phyloP scores from a whole-genome alignment of 1,284 basidiomycete genomes.

The Phlebopus sp. region DNA sequence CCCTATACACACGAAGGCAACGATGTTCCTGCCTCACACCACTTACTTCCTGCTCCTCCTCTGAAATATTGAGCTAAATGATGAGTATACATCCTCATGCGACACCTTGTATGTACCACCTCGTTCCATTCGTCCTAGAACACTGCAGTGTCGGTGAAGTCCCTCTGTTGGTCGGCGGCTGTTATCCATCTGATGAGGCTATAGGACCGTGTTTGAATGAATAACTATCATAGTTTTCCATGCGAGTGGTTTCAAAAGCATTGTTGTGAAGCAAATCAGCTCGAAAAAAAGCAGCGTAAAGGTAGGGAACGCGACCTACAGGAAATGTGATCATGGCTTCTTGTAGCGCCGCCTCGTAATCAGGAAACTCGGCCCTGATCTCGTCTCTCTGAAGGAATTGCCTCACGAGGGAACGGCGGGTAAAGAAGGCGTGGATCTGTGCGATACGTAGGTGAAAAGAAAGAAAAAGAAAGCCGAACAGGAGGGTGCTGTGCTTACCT shows the following conservation, averaged over 20 bases:
- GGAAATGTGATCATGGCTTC: conserved; percentile 50
- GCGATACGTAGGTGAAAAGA: conserved; percentile 51
- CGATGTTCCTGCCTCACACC: too few relatives aligned
- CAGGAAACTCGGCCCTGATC: conserved; percentile 51
- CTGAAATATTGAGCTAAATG: too few relatives aligned
- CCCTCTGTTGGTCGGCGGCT: neutral
- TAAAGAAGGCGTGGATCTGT: conserved; percentile 45
- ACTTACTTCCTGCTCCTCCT: too few relatives aligned
- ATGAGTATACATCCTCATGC: too few relatives aligned
- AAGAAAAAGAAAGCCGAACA: conserved; percentile 40
- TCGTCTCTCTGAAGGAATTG: conserved; percentile 76
- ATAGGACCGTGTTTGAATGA: neutral
- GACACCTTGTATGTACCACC: too few relatives aligned
- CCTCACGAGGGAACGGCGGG: conserved; percentile 69
- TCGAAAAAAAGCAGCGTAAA: neutral
- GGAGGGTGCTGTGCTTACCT: conserved; percentile 39
- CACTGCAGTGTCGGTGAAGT: neutral
- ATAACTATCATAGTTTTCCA: neutral
- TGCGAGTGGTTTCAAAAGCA: too few relatives aligned
- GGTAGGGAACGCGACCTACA: conserved; percentile 36
- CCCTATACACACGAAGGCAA: too few relatives aligned
- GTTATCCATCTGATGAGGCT: neutral
- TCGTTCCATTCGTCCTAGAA: too few relatives aligned
- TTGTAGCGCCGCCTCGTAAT: conserved; percentile 50
- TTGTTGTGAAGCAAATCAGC: too few relatives aligned